These are phyloP conservation scores for Komagataella pastoris DNA, from an alignment of 805 yeast genomes.

Conservation along the genomic window DNA sequence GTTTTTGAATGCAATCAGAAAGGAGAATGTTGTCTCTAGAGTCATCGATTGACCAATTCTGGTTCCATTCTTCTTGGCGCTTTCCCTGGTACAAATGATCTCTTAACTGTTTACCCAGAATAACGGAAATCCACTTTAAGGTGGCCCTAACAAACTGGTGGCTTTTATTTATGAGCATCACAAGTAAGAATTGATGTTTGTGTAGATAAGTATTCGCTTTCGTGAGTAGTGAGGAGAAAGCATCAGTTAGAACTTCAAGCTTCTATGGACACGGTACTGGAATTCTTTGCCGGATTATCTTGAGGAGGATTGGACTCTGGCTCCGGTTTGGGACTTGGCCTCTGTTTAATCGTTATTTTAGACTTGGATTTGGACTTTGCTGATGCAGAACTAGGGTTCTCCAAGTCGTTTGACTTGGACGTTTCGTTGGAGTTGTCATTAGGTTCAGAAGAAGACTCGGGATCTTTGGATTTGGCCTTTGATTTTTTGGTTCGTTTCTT, in stretches of 20 bases:
- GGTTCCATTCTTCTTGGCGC: background rate
- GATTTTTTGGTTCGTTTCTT: background rate
- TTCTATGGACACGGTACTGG: background rate
- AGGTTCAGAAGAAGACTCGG: background rate
- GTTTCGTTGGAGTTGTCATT: background rate
- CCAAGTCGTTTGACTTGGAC: background rate
- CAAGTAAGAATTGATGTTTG: background rate
- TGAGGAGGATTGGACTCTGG: background rate
- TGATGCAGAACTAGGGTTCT: background rate
- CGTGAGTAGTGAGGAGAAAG: background rate
- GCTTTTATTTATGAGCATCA: background rate
- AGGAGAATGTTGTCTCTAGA: background rate
- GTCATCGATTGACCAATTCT: background rate
- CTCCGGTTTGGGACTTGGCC: background rate
- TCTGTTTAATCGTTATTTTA: background rate
- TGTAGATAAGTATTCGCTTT: background rate
- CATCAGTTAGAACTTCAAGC: background rate
- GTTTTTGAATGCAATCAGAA: background rate
- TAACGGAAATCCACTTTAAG: background rate
- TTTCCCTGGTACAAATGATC: background rate
- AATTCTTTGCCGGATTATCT: background rate
- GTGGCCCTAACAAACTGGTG: background rate
- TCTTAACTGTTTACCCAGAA: background rate
- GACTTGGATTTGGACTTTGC: background rate
- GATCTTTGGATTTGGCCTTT: background rate